These are phyloP conservation scores for Aspergillus carbonarius DNA, from an alignment of 2,329 filamentous ascomycete genomes.

Conservation along the genomic window DNA sequence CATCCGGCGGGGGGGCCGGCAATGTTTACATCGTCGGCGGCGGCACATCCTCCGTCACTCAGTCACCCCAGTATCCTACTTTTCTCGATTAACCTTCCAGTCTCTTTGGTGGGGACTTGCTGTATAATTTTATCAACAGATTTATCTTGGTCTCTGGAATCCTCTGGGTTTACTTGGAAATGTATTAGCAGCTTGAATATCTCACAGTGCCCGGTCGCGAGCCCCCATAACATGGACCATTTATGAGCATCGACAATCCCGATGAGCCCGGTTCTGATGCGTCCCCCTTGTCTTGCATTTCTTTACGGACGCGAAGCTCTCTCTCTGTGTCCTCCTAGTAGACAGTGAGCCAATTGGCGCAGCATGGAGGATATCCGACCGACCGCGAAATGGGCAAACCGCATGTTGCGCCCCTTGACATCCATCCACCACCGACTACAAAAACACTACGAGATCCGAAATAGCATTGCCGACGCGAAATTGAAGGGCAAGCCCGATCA, in stretches of 20 bases:
- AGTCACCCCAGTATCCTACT: background rate
- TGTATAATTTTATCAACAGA: background rate
- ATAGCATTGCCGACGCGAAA: constrained; percentile 28
- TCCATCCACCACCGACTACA: constrained; percentile 42
- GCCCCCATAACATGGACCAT: constrained; percentile 12
- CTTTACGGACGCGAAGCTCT: background rate
- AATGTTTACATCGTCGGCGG: constrained; percentile 28
- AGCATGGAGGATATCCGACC: constrained; percentile 39
- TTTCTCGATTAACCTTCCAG: constrained; percentile 10
- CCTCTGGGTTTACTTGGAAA: background rate
- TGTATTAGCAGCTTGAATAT: background rate
- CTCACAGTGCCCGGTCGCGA: background rate
- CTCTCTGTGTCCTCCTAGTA: background rate
- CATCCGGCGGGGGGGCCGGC: background rate
- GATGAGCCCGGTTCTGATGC: constrained; percentile 6
- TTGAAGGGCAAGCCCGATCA: constrained; percentile 13
- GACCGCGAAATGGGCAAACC: constrained; percentile 46
- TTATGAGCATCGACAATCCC: constrained; percentile 9
- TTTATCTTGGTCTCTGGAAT: background rate
- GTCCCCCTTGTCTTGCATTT: background rate
- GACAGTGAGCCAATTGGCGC: constrained; percentile 2
- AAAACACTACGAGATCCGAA: constrained; percentile 39
- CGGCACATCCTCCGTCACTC: background rate
- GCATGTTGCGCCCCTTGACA: constrained; percentile 43
- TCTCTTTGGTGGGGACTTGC: background rate